These are phyloP conservation scores for Linderniella brevidens DNA, from an alignment of 257 asterid genomes.

Conservation along the genomic window DNA sequence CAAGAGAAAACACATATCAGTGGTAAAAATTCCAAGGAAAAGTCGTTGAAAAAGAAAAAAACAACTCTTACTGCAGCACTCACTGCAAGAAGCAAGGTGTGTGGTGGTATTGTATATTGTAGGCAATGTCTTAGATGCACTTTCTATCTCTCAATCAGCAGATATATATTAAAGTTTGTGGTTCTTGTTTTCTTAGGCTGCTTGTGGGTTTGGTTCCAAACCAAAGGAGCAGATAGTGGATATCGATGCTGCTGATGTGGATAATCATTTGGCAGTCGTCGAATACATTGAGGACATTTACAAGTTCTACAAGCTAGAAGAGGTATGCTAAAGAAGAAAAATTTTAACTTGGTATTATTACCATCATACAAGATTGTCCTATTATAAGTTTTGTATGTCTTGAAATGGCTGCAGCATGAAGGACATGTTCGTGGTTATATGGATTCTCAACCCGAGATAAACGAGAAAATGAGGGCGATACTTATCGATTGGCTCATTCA, in stretches of 20 bases:
- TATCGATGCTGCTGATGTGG: constrained; percentile 64
- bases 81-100: constrained; percentile 79
- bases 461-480: constrained; percentile 64
- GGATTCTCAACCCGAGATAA: constrained; percentile 64
- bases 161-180: not conserved
- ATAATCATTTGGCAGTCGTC: constrained; percentile 62
- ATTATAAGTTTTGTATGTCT: not conserved
- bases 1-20: too few species aligned
- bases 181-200: constrained; percentile 48
- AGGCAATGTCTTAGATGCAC: not conserved
- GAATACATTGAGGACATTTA: constrained; percentile 85
- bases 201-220: constrained; percentile 13
- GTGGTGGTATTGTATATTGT: not conserved
- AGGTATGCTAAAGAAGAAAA: constrained; percentile 21
- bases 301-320: constrained; percentile 42
- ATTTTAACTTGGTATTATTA: not conserved
- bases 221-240: constrained; percentile 34
- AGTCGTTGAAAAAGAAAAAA: constrained; percentile 28
- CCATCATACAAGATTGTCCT: not conserved
- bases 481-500: constrained; percentile 78
- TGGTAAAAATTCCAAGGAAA: constrained; percentile 19
- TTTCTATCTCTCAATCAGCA: not conserved
- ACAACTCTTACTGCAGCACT: constrained; percentile 71
- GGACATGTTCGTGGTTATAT: constrained; percentile 51
- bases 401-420: constrained; percentile 31